Evolutionary conservation across 768 basidiomycete species (phyloP).

Genomic region (Hysterangium stoloniferum): DNA sequence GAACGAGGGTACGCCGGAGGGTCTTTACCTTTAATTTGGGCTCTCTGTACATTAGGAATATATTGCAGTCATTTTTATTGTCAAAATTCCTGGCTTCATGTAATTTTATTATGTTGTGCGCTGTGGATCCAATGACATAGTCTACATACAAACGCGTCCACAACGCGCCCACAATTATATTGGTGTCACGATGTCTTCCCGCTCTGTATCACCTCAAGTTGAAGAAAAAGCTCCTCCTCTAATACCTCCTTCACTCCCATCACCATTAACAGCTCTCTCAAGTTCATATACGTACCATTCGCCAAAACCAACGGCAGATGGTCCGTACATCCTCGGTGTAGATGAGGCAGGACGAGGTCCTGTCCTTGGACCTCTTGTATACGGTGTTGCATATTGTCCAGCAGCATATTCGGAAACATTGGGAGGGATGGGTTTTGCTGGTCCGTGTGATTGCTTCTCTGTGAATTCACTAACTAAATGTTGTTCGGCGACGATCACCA

Average conservation of each 20-base stretch:
- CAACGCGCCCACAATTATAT: neutral
- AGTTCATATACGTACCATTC: conserved; percentile 78
- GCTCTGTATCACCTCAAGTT: neutral
- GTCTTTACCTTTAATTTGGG: conserved; percentile 60
- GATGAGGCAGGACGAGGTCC: conserved; percentile 98
- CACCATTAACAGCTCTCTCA: conserved; percentile 47
- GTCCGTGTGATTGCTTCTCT: conserved; percentile 32
- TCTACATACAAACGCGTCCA: conserved; percentile 1
- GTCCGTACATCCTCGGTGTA: conserved; percentile 93
- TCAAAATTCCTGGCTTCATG: too few relatives aligned
- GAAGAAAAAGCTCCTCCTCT: neutral
- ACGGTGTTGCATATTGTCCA: conserved; percentile 92
- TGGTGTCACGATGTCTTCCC: neutral
- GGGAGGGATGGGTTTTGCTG: conserved; percentile 83
- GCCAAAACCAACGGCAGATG: conserved; percentile 53
- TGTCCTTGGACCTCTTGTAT: conserved; percentile 91
- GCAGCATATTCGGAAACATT: conserved; percentile 64
- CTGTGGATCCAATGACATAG: too few relatives aligned
- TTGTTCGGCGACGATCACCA: conserved; percentile 24
- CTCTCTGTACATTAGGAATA: conserved; percentile 2
- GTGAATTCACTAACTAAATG: neutral
- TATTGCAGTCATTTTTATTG: too few relatives aligned
- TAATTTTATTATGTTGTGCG: too few relatives aligned
- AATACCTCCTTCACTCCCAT: conserved; percentile 44
- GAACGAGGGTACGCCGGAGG: conserved; percentile 94